Evolutionary conservation across 164 flowering plant species (phyloP), one percentile per base, ranked within the genome.

Genomic region (Vitis rotundifolia): DNA sequence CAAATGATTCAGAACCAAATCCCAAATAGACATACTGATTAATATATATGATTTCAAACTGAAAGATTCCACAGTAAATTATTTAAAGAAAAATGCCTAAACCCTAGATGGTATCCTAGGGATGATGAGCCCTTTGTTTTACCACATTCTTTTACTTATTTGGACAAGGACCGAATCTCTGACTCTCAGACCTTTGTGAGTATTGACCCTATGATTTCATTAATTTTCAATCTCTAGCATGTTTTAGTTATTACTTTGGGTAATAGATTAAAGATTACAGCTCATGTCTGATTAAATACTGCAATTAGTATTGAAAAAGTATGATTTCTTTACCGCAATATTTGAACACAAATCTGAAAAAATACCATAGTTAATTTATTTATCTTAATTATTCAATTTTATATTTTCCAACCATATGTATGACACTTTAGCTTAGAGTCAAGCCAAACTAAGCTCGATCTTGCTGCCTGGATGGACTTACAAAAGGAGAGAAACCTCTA

Each of bases 111-210:
- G 59, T 8, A 57, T 57, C 59, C 28, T 16, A 57, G 59, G 59
- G 11, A 57, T 16, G 28, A 57, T 57, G 28, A 19, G 19, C 19
- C 28, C 47, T 59, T 11, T 59, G 29, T 28, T 11, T 29, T 22
- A 18, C 13, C 28, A 19, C 28, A 11, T 59, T 59, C 37, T 59
- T 29, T 13, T 29, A 18, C 37, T 59, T 14, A 18, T 59, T 28
- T 29, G 11, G 10, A 10, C n/a, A 59, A 49, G 57, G 56, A 29
- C 68, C 68, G 68, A 66, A 68, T 59, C 56, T 68, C 56, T 68
- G 66, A 61, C 66, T 69, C 70, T 69, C 70, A 60, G 65, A 31
- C 31, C 64, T 50, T 69, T 60, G 64, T 15, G 7, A 55, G 61
- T 22, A 12, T 60, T 59, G 61, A 59, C 47, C 11, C 4, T 5